A percentile compares a stretch with the other conserved stretches of the same genome.
Conservation (phyloP, 176 grass and related monocot genomes). For the Paspalum notatum region DNA sequence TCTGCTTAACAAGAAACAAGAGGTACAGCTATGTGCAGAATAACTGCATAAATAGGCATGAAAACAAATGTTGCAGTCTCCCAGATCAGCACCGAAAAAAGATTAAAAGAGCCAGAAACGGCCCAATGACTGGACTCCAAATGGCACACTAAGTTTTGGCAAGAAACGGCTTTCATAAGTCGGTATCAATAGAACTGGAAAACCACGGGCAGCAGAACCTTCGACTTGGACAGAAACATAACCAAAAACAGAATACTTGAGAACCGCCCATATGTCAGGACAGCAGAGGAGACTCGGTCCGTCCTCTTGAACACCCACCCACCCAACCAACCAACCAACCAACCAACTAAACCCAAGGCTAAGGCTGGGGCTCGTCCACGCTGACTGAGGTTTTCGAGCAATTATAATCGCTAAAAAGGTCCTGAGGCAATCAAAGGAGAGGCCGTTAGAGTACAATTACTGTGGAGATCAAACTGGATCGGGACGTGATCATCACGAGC, state of each 20-base stretch:
- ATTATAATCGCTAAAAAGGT: not conserved
- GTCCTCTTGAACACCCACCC: not conserved
- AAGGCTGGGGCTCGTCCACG: not conserved
- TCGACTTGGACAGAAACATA: not conserved
- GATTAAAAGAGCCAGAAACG: not conserved
- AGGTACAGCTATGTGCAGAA: not conserved
- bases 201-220: not conserved
- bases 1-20: not conserved
- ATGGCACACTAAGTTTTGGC: not conserved
- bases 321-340: no score
- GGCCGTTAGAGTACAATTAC: not conserved
- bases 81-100: not conserved
- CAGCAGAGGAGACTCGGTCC: not conserved
- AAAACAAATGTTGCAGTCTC: not conserved
- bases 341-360: no score
- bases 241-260: not conserved
- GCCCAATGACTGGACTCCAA: not conserved
- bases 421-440: not conserved
- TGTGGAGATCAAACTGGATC: not conserved
- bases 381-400: not conserved
- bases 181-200: not conserved
- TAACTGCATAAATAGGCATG: not conserved
- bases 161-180: not conserved
- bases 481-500: not conserved
- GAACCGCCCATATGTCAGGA: no score